Evolutionary conservation across 192 early-diverging fungal genomes (phyloP).

Genomic region (Backusella liffmaniae): DNA sequence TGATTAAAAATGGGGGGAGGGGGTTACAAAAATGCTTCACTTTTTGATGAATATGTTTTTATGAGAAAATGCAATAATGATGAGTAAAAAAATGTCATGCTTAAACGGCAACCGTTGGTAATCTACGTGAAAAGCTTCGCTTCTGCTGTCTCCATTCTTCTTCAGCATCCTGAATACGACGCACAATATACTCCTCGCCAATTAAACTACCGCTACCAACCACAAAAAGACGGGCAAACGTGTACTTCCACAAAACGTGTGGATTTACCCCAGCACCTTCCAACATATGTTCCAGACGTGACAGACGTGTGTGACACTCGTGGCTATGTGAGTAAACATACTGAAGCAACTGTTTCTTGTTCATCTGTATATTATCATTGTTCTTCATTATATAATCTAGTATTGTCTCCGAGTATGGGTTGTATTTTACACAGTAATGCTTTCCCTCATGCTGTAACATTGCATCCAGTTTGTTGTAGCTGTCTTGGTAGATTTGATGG

Average conservation of each 20-base stretch:
- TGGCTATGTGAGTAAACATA: constrained; percentile 31
- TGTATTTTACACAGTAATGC: constrained; percentile 30
- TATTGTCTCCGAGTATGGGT: constrained; percentile 25
- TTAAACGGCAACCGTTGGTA: not conserved
- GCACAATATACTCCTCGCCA: constrained; percentile 33
- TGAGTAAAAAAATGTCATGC: not conserved
- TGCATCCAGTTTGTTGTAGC: constrained; percentile 1
- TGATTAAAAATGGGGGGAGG: not conserved
- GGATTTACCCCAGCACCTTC: constrained; percentile 31
- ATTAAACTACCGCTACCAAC: constrained; percentile 26
- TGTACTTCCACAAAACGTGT: constrained; percentile 35
- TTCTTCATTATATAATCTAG: constrained; percentile 16
- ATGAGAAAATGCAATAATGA: not conserved
- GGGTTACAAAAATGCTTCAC: not conserved
- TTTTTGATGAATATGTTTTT: not conserved
- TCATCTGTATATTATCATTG: not conserved
- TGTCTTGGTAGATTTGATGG: constrained; percentile 21
- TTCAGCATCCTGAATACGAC: constrained; percentile 29
- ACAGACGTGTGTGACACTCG: constrained; percentile 27
- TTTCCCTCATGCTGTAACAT: not conserved
- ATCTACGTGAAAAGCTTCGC: not conserved
- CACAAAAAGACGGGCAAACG: constrained; percentile 32
- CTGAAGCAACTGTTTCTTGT: not conserved
- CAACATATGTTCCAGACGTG: constrained; percentile 21
- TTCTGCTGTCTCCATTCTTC: constrained; percentile 30